These are phyloP conservation scores for Candida multigemmis DNA, from an alignment of 805 yeast species.

Conservation along the genomic window DNA sequence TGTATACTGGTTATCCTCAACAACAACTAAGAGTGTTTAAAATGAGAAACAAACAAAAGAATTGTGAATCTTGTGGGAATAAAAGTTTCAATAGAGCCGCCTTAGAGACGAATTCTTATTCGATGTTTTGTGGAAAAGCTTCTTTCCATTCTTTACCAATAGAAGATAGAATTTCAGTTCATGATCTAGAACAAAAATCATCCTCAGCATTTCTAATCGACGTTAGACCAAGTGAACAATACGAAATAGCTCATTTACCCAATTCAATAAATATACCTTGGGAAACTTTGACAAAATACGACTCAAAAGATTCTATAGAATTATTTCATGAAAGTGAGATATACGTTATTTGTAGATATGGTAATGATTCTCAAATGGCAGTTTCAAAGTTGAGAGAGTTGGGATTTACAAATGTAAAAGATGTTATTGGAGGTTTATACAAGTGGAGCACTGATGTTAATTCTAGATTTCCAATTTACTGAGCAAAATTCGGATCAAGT, in stretches of 20 bases:
- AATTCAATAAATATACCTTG: conserved; percentile 58
- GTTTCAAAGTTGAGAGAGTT: conserved; percentile 45
- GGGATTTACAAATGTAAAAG: conserved; percentile 44
- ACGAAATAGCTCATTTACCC: conserved; percentile 51
- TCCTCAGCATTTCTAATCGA: conserved; percentile 51
- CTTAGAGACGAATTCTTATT: conserved; percentile 44
- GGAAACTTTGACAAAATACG: conserved; percentile 27
- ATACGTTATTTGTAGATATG: conserved; percentile 72
- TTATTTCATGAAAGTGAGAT: conserved; percentile 18
- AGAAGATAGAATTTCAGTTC: conserved; percentile 38
- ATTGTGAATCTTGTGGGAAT: conserved; percentile 60
- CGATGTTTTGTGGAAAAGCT: conserved; percentile 65
- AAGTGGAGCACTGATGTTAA: conserved; percentile 62
- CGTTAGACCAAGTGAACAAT: conserved; percentile 78
- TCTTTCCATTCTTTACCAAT: conserved; percentile 35
- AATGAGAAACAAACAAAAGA: conserved; percentile 59
- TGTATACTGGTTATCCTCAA: conserved; percentile 59
- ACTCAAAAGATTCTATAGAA: conserved; percentile 9
- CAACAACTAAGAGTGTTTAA: conserved; percentile 66
- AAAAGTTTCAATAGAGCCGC: conserved; percentile 37
- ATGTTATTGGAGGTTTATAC: conserved; percentile 71
- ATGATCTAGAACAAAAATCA: too few relatives aligned
- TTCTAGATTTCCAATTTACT: conserved; percentile 54
- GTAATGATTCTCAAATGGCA: conserved; percentile 86
- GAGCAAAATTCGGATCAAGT: conserved; percentile 17